Evolutionary conservation across 768 basidiomycete genomes (phyloP).

Genomic region (Pleurotus sapidus): DNA sequence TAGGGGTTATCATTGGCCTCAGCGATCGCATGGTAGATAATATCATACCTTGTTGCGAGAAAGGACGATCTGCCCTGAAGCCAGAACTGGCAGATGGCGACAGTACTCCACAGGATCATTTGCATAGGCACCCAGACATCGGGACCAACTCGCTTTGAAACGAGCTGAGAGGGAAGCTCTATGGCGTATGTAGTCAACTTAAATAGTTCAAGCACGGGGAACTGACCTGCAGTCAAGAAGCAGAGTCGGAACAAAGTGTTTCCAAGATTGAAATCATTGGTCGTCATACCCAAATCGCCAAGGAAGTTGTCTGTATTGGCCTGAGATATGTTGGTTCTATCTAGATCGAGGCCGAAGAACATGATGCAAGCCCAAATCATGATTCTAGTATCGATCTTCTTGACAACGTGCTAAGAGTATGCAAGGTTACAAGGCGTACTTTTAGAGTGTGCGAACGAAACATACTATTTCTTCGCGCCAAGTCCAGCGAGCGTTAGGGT

Average conservation of each 20-base stretch:
- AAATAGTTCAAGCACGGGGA: neutral
- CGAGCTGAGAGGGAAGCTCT: conserved; percentile 65
- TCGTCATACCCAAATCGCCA: conserved; percentile 54
- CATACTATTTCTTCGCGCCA: conserved; percentile 62
- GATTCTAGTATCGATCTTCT: conserved; percentile 59
- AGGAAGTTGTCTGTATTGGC: conserved; percentile 72
- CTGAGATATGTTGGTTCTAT: conserved; percentile 58
- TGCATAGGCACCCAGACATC: conserved; percentile 66
- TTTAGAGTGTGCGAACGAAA: neutral
- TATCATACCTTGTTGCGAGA: conserved; percentile 43
- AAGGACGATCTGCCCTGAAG: conserved; percentile 50
- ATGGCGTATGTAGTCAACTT: neutral
- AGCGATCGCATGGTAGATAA: too few relatives aligned
- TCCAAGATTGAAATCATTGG: conserved; percentile 62
- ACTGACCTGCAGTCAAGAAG: conserved; percentile 40
- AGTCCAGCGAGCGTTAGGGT: conserved; percentile 69
- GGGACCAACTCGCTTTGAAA: conserved; percentile 66
- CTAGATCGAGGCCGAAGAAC: conserved; percentile 61
- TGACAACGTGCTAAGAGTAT: conserved; percentile 38
- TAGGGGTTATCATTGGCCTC: too few relatives aligned
- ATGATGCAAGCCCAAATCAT: conserved; percentile 60
- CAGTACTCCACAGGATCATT: conserved; percentile 56
- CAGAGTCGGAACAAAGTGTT: conserved; percentile 54
- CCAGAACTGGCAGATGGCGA: conserved; percentile 58
- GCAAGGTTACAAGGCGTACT: neutral